These are phyloP conservation scores for Gnaphalium uliginosum DNA, from an alignment of 129 eudicot genomes.

Conservation along the genomic window DNA sequence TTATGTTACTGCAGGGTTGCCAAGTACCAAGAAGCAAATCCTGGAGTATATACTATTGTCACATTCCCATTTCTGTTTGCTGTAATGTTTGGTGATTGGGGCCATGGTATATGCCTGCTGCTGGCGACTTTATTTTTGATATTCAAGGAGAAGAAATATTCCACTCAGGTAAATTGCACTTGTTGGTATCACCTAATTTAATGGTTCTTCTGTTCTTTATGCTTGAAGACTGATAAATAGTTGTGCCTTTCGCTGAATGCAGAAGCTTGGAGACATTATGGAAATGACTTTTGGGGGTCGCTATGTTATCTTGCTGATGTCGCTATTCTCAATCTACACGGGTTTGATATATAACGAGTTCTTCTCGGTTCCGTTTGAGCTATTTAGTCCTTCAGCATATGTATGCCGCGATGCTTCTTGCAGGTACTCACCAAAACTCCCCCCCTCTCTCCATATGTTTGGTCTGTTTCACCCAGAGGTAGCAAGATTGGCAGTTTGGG, in stretches of 20 bases:
- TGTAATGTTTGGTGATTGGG: conserved; percentile 99
- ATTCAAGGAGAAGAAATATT: conserved; percentile 70
- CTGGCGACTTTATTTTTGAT: conserved; percentile 61
- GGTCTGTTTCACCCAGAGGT: background rate
- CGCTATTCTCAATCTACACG: conserved; percentile 91
- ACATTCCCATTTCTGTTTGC: conserved; percentile 98
- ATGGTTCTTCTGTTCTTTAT: background rate
- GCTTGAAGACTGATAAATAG: conserved; percentile 21
- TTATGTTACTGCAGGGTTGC: conserved; percentile 65
- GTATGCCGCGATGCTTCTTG: conserved; percentile 86
- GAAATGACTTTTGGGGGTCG: conserved; percentile 99
- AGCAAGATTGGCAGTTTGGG: no score
- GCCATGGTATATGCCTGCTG: conserved; percentile 93
- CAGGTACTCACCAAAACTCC: conserved; percentile 52
- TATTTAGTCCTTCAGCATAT: conserved; percentile 88
- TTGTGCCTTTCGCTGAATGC: conserved; percentile 26
- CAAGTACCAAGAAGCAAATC: conserved; percentile 97
- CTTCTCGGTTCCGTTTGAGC: conserved; percentile 86
- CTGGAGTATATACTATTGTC: conserved; percentile 87
- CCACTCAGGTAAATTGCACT: conserved; percentile 60
- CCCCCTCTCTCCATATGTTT: conserved; percentile 5
- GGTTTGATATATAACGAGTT: conserved; percentile 94
- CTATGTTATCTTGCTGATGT: conserved; percentile 86
- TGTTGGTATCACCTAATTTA: no score
- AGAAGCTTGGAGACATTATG: conserved; percentile 98